phyloP scores from a whole-genome alignment of 169 alveolate genomes.

The Eimeria falciformis region DNA sequence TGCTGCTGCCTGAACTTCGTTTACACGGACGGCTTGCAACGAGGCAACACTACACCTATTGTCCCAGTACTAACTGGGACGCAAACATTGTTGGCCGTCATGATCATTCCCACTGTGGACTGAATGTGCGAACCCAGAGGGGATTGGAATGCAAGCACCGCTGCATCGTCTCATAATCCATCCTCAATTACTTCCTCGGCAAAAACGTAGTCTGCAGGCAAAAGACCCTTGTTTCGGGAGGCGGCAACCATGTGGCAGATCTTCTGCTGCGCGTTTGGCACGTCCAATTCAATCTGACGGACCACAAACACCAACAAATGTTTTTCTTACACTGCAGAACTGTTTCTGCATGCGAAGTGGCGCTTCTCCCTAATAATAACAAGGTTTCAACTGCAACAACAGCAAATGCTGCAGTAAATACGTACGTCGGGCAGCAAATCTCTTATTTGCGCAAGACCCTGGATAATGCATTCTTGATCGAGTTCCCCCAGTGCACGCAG shows the following conservation, averaged over 20 bases:
- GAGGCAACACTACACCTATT: neutral
- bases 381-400: neutral
- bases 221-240: slow-evolving; percentile 49
- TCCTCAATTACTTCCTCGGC: slow-evolving; percentile 70
- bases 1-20: slow-evolving; percentile 65
- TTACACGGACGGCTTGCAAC: slow-evolving; percentile 55
- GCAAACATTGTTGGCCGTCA: neutral
- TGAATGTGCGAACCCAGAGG: neutral
- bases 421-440: slow-evolving; percentile 67
- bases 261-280: slow-evolving; percentile 70
- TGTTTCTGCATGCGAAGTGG: neutral
- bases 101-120: too few relatives aligned
- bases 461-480: slow-evolving; percentile 67
- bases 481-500: slow-evolving; percentile 62
- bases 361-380: neutral
- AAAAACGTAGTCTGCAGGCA: slow-evolving; percentile 74
- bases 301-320: neutral
- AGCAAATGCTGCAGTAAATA: neutral
- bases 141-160: slow-evolving; percentile 44
- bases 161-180: slow-evolving; percentile 21
- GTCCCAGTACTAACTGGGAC: neutral
- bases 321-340: neutral
- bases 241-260: slow-evolving; percentile 73
- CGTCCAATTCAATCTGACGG: slow-evolving; percentile 71
- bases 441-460: slow-evolving; percentile 67